phyloP scores from a whole-genome alignment of 768 basidiomycete species.

The Suillus bovinus region DNA sequence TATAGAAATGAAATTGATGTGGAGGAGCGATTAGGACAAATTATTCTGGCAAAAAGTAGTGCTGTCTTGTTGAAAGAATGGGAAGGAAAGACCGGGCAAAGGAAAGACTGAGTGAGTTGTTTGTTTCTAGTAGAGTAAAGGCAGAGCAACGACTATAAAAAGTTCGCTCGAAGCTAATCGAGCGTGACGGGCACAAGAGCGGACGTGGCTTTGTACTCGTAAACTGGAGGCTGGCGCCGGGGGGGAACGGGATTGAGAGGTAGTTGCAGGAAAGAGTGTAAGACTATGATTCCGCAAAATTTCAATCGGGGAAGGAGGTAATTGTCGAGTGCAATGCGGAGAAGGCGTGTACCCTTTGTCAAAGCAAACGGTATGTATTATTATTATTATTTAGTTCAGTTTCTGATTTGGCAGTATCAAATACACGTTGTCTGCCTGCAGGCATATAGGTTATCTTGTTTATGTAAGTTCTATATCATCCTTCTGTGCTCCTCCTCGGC shows the following conservation, averaged over 20 bases:
- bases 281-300: conserved; percentile 46
- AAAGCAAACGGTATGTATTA: conserved; percentile 32
- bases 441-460: conserved; percentile 49
- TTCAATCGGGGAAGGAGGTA: conserved; percentile 47
- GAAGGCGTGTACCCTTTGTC: conserved; percentile 51
- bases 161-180: conserved; percentile 57
- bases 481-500: conserved; percentile 1
- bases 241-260: conserved; percentile 18
- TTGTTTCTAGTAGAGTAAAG: conserved; percentile 23
- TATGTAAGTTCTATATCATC: conserved; percentile 39
- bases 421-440: conserved; percentile 79
- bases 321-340: conserved; percentile 42
- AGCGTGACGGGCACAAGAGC: conserved; percentile 37
- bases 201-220: conserved; percentile 28
- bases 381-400: conserved; percentile 34
- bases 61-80: conserved; percentile 13
- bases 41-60: conserved; percentile 19
- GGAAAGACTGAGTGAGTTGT: conserved; percentile 35
- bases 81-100: conserved; percentile 34
- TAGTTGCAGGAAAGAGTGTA: conserved; percentile 10
- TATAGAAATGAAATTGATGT: conserved; percentile 11
- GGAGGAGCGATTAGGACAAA: conserved; percentile 22
- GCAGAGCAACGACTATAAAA: conserved; percentile 31
- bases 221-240: conserved; percentile 27
- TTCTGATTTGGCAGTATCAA: conserved; percentile 53